These are phyloP conservation scores for Hypoxylon sp. DNA, from an alignment of 2,329 filamentous ascomycete species.

Conservation along the genomic window DNA sequence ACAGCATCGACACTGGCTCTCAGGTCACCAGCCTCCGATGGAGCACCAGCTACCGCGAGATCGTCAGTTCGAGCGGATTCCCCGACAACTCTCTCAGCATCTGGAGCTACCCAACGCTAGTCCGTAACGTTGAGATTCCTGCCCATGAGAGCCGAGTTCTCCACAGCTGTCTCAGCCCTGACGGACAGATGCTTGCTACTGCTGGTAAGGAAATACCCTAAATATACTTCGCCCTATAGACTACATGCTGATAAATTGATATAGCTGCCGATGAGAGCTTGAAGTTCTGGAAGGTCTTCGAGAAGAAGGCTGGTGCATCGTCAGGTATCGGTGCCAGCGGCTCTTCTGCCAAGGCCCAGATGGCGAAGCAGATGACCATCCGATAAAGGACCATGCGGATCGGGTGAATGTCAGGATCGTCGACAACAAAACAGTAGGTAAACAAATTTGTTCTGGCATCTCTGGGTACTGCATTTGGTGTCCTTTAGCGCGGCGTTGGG, in stretches of 20 bases:
- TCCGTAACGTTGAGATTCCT: conserved; percentile 97
- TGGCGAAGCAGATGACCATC: conserved; percentile 96
- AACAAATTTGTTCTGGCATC: conserved; percentile 50
- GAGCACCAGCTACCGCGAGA: conserved; percentile 97
- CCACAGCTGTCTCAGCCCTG: conserved; percentile 95
- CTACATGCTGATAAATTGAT: conserved; percentile 46
- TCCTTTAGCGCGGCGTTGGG: conserved; percentile 52
- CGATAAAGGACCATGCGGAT: conserved; percentile 65
- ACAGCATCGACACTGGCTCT: conserved; percentile 98
- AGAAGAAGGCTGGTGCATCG: conserved; percentile 89
- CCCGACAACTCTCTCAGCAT: conserved; percentile 99
- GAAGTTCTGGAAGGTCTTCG: conserved; percentile 99
- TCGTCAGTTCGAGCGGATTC: conserved; percentile 97
- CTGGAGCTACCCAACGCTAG: conserved; percentile 97
- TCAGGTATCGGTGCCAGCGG: conserved; percentile 75
- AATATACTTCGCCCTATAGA: background rate
- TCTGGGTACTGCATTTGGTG: conserved; percentile 49
- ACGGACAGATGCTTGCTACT: conserved; percentile 97
- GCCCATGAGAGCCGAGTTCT: conserved; percentile 97
- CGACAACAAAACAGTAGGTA: conserved; percentile 50
- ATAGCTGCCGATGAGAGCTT: conserved; percentile 92
- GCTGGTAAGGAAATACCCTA: conserved; percentile 69
- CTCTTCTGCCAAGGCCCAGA: conserved; percentile 81
- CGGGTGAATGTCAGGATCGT: conserved; percentile 42
- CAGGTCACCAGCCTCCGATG: conserved; percentile 97